Percentiles rank a stretch among this genome's conserved stretches.
Conservation (phyloP, 2,329 filamentous ascomycete genomes). For the Ceratocystis colombiana region DNA sequence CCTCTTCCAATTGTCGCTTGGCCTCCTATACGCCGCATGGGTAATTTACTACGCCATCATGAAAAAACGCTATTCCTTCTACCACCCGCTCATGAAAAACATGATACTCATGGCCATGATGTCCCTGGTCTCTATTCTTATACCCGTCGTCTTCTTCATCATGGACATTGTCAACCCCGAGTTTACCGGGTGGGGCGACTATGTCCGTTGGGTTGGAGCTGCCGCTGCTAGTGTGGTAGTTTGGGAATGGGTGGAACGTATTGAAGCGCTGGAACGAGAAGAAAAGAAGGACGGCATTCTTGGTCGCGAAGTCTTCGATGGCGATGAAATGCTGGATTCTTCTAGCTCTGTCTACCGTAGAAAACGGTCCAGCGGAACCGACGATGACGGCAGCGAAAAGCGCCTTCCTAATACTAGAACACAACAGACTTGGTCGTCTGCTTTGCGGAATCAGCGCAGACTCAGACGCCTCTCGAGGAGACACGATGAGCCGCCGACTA, state of each 20-base stretch:
- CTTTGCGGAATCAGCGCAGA: conserved; percentile 16
- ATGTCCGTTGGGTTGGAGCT: conserved; percentile 91
- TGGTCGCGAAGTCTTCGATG: conserved; percentile 83
- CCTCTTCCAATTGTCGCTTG: conserved; percentile 77
- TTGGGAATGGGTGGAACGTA: conserved; percentile 96
- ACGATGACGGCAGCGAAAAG: conserved; percentile 24
- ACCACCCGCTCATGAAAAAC: conserved; percentile 82
- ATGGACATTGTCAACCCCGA: conserved; percentile 77
- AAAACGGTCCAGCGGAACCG: conserved; percentile 19
- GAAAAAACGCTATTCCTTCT: conserved; percentile 83
- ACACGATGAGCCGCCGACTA: conserved; percentile 27
- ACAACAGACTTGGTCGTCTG: conserved; percentile 11
- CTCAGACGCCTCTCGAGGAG: conserved; percentile 4
- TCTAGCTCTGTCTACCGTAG: conserved; percentile 39
- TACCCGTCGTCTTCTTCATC: conserved; percentile 88
- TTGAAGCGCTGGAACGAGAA: conserved; percentile 82
- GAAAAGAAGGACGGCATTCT: conserved; percentile 90
- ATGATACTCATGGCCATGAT: conserved; percentile 71
- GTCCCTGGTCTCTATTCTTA: conserved; percentile 70
- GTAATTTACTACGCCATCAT: conserved; percentile 89
- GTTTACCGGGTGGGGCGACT: conserved; percentile 87
- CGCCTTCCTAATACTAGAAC: background rate
- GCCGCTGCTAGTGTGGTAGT: conserved; percentile 92
- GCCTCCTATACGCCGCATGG: conserved; percentile 82
- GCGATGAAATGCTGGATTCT: conserved; percentile 77